These are phyloP conservation scores for Aureobasidium lini DNA, from an alignment of 2,329 filamentous ascomycete genomes.

Conservation along the genomic window DNA sequence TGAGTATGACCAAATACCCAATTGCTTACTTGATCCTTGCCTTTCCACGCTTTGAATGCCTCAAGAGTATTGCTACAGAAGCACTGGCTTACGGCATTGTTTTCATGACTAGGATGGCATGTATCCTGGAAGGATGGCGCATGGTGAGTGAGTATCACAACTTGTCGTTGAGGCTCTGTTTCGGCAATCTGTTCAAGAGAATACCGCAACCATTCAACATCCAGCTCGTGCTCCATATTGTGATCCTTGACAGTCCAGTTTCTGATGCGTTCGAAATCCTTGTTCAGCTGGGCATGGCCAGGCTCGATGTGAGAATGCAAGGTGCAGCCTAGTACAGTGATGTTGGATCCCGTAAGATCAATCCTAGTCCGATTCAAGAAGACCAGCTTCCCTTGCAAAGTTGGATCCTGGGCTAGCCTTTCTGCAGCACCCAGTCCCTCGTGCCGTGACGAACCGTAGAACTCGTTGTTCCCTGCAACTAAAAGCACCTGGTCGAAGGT, in stretches of 20 bases:
- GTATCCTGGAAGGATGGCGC: slow-evolving; percentile 44
- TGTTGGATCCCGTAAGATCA: slow-evolving; percentile 28
- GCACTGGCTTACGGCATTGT: slow-evolving; percentile 40
- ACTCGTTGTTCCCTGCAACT: slow-evolving; percentile 50
- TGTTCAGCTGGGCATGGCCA: slow-evolving; percentile 29
- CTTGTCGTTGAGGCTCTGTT: slow-evolving; percentile 13
- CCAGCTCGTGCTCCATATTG: slow-evolving; percentile 39
- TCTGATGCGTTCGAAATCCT: slow-evolving; percentile 47
- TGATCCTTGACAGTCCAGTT: slow-evolving; percentile 45
- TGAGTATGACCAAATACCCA: slow-evolving; percentile 46
- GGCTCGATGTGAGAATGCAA: slow-evolving; percentile 45
- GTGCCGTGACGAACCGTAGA: slow-evolving; percentile 39
- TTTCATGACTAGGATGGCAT: slow-evolving; percentile 40
- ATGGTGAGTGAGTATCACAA: slow-evolving; percentile 47
- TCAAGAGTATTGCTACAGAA: slow-evolving; percentile 44
- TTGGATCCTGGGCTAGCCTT: slow-evolving; percentile 33
- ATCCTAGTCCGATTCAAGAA: slow-evolving; percentile 35
- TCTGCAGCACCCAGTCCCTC: slow-evolving; percentile 33
- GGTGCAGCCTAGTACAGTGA: slow-evolving; percentile 50
- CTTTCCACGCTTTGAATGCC: slow-evolving; percentile 2
- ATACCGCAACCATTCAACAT: slow-evolving; percentile 44
- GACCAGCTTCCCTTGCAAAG: slow-evolving; percentile 31
- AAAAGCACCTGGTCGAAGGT: slow-evolving; percentile 41
- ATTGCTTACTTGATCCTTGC: slow-evolving; percentile 14
- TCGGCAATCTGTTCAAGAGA: slow-evolving; percentile 26